Evolutionary conservation across 139 green algal species (phyloP), one percentile per base, ranked within the genome.

Genomic region (Picochlorum sp.): DNA sequence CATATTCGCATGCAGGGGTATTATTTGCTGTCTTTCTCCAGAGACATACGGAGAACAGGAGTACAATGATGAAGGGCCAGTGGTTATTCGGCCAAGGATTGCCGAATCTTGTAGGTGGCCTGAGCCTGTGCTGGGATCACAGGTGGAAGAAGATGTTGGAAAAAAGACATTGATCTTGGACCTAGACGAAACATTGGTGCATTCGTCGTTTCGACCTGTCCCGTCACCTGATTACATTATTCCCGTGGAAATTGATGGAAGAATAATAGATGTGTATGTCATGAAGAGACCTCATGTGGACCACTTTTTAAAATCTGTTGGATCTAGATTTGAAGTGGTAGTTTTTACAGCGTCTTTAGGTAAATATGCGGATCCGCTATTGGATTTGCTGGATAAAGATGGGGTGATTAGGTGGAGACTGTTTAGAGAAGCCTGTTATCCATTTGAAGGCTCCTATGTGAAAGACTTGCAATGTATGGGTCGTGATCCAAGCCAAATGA

Each of bases 161-260:
- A 93, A 78, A 44, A 93, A 92, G 60, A 85, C 70, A 0, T 76
- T 93, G 31, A 81, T 98, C 47, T 78, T 98, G 30, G 91, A 98
- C 63, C 73, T 98, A 51, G 91, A 98, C 65, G 91, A 98, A 63
- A 98, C 91, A 43, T 72, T 99, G 29, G 93, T 99, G 37, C 91
- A 98, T 81, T 91, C 78, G n/a, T 91, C 77, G 29, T 98, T 98
- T 75, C 89, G 89, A 67, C 87, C 86, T 13, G 74, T 97, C 2
- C 67, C 82, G 4, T 82, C 85, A 37, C 58, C 84, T 3, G 90
- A 97, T 70, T 97, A 84, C 75, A 80, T 95, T 58, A 90, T 97
- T 39, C 88, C 87, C 7, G 88, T 98, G 29, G 85, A 93, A 43
- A 91, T 92, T 28, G 81, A 94, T 57, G 73, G 72, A 36, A 61